Evolutionary conservation across 2,329 filamentous ascomycete species (phyloP), one percentile per base, ranked within the genome.

Genomic region (Aureobasidium pullulans): DNA sequence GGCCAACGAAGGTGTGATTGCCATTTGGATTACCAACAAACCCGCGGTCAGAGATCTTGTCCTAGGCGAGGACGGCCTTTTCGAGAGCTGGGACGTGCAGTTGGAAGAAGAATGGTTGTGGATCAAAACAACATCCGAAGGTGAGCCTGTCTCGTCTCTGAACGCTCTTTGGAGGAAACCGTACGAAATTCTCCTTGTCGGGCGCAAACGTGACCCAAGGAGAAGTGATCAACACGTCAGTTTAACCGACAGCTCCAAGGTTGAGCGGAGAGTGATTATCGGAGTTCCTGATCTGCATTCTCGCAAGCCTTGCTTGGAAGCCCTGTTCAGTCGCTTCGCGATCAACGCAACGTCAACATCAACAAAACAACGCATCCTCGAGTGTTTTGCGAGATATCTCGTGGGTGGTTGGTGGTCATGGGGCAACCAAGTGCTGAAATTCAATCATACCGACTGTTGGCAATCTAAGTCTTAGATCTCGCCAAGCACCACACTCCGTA

Each of bases 1-100:
- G 23, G 73, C 75, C 10, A 65, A 73, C 0, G 73, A 78, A 31
- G 84, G 83, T 13, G 71, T 89, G 1, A 80, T 92, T 0, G 88
- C 81, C 16, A 73, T 93, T 19, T 93, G 89, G 89, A 79, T 91
- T 59, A 93, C 89, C 52, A 93, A 93, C 72, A 89, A 85, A 63
- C 72, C 79, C 2, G 76, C 77, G 16, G 68, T 83, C 13, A 74
- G 82, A 23, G 76, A 84, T 2, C 72, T 81, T 23, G 78, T 80
- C 16, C 72, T 90, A 0, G 80, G 67, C 44, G 75, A 78, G 0
- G 70, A 74, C 1, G 85, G 85, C 1, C 64, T 92, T 2, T 87
- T 92, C 63, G 78, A 81, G 6, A 71, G 76, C 36, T 90, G 87
- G 87, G 85, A 83, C 28, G 73, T 93, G 0, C 79, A 85, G 54